phyloP scores from a whole-genome alignment of 805 yeast species.

The Metschnikowia peoriensis region DNA sequence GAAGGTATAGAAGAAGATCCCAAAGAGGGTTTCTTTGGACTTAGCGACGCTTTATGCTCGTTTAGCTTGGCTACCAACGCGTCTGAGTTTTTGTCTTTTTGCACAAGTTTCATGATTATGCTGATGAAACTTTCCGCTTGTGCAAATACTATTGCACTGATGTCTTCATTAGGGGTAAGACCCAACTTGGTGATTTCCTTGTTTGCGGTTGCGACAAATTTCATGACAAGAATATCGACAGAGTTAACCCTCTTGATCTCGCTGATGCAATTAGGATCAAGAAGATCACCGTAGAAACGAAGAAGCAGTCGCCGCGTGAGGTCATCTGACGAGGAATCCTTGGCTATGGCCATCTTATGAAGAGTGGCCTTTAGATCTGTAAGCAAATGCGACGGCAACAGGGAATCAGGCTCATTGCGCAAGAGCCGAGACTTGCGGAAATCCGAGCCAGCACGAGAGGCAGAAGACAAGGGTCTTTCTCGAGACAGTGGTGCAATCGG shows the following conservation, averaged over 20 bases:
- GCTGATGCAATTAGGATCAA: slow-evolving; percentile 44
- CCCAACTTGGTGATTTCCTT: slow-evolving; percentile 49
- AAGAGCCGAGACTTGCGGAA: slow-evolving; percentile 13
- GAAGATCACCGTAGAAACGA: slow-evolving; percentile 59
- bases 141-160: slow-evolving; percentile 32
- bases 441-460: slow-evolving; percentile 2
- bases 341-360: slow-evolving; percentile 46
- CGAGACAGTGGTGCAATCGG: slow-evolving; percentile 15
- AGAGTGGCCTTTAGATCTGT: slow-evolving; percentile 40
- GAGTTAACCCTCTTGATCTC: slow-evolving; percentile 31
- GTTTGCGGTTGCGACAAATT: slow-evolving; percentile 52
- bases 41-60: slow-evolving; percentile 39
- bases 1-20: slow-evolving; percentile 6
- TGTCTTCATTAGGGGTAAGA: slow-evolving; percentile 26
- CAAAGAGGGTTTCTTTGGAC: slow-evolving; percentile 20
- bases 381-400: slow-evolving; percentile 38
- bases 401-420: slow-evolving; percentile 13
- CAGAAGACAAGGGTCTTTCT: neutral
- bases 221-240: slow-evolving; percentile 48
- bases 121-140: slow-evolving; percentile 38
- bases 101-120: slow-evolving; percentile 36
- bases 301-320: slow-evolving; percentile 56
- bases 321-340: slow-evolving; percentile 37
- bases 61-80: slow-evolving; percentile 41
- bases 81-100: slow-evolving; percentile 38